These are phyloP conservation scores for Cutaneotrichosporon cyanovorans DNA, from an alignment of 1,284 basidiomycete genomes.

Conservation along the genomic window DNA sequence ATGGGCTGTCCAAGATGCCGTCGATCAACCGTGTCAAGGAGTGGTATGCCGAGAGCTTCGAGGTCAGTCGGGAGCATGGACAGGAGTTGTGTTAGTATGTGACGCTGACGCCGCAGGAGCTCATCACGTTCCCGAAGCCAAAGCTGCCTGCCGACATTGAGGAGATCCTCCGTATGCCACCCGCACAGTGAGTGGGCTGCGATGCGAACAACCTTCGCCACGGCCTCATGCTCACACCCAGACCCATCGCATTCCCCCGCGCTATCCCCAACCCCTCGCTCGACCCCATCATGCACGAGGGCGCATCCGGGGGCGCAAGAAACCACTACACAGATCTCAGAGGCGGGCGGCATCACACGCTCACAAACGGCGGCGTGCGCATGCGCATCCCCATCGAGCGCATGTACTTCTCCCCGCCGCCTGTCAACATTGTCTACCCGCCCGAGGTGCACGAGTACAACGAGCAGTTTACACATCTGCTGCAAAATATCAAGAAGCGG, in stretches of 20 bases:
- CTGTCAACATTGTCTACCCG: conserved; percentile 64
- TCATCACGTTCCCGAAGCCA: conserved; percentile 75
- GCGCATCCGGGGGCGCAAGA: conserved; percentile 10
- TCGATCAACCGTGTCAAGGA: conserved; percentile 93
- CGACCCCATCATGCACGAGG: conserved; percentile 41
- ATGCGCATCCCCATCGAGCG: conserved; percentile 44
- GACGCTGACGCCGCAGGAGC: conserved; percentile 59
- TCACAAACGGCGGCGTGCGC: conserved; percentile 15
- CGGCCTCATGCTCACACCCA: conserved; percentile 2
- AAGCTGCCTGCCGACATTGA: conserved; percentile 60
- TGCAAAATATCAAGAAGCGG: conserved; percentile 85
- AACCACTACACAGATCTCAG: conserved; percentile 15
- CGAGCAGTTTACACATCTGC: conserved; percentile 73
- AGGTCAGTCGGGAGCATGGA: conserved; percentile 55
- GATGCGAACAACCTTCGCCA: neutral
- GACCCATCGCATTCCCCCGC: conserved; percentile 28
- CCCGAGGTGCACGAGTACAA: conserved; percentile 94
- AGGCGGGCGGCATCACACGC: conserved; percentile 13
- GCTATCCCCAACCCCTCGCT: conserved; percentile 46
- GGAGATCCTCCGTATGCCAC: conserved; percentile 56
- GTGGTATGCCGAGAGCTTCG: conserved; percentile 98
- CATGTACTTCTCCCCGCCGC: conserved; percentile 78
- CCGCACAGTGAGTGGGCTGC: conserved; percentile 35
- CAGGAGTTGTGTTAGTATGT: too few relatives aligned
- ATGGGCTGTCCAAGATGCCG: conserved; percentile 84